Conservation (phyloP, 371 early-diverging fungal species). For the Rhizopus arrhizus region DNA sequence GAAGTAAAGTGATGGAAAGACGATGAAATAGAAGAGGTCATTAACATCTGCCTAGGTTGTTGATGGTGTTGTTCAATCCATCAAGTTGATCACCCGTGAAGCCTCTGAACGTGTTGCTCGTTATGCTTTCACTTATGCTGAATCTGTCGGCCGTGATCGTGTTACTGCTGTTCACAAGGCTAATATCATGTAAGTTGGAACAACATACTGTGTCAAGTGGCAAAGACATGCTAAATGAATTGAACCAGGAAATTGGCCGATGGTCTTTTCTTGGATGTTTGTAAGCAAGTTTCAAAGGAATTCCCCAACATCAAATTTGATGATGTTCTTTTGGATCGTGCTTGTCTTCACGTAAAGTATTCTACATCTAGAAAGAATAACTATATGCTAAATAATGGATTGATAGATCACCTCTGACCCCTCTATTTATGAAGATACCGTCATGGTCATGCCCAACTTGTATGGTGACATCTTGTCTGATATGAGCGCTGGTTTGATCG, state of each 20-base stretch:
- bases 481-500: slow-evolving; percentile 97
- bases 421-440: slow-evolving; percentile 83
- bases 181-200: slow-evolving; percentile 45
- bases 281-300: slow-evolving; percentile 87
- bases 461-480: slow-evolving; percentile 98
- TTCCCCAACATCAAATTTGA: slow-evolving; percentile 93
- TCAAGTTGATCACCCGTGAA: slow-evolving; percentile 96
- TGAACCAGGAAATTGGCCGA: slow-evolving; percentile 83
- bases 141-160: slow-evolving; percentile 83
- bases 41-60: slow-evolving; percentile 60
- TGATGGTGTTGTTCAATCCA: slow-evolving; percentile 96
- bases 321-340: slow-evolving; percentile 91
- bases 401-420: slow-evolving; percentile 92
- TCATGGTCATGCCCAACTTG: slow-evolving; percentile 99
- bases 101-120: slow-evolving; percentile 92
- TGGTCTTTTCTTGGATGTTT: slow-evolving; percentile 94
- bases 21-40: too few species aligned
- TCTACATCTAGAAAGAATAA: background rate
- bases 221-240: too few species aligned
- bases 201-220: too few species aligned
- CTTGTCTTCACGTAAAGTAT: slow-evolving; percentile 75
- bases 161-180: slow-evolving; percentile 98
- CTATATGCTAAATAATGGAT: background rate
- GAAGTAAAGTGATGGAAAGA: slow-evolving; percentile 45
- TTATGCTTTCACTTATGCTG: slow-evolving; percentile 96